Conservation (phyloP, 139 green algal species). For the Eudorina sp. region DNA sequence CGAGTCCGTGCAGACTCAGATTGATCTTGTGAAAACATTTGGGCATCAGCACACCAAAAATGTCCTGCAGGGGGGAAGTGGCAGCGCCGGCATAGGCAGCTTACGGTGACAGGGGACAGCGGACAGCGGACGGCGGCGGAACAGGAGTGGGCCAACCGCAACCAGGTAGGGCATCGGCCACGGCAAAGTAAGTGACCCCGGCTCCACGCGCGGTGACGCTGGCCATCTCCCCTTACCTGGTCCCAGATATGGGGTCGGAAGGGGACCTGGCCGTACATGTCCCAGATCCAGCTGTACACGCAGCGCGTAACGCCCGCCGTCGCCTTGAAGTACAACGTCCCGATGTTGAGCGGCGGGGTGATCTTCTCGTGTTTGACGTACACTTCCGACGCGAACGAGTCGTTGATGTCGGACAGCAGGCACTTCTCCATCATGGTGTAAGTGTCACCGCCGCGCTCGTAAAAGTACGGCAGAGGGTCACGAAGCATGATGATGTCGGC, state of each 20-base stretch:
- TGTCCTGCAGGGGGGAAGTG: slow-evolving; percentile 12
- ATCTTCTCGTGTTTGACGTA: not conserved
- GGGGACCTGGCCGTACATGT: slow-evolving; percentile 30
- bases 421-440: slow-evolving; percentile 36
- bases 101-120: too few relatives aligned
- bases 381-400: not conserved
- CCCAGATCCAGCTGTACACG: slow-evolving; percentile 41
- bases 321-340: slow-evolving; percentile 48
- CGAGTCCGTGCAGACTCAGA: slow-evolving; percentile 6
- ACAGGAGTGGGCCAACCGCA: too few relatives aligned
- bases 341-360: slow-evolving; percentile 32
- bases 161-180: too few relatives aligned
- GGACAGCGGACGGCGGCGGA: too few relatives aligned
- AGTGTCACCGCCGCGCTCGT: not conserved
- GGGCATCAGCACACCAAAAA: slow-evolving; percentile 18
- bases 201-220: too few relatives aligned
- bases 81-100: too few relatives aligned
- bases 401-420: not conserved
- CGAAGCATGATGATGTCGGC: slow-evolving; percentile 29
- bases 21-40: not conserved
- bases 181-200: too few relatives aligned
- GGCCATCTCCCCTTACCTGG: not conserved
- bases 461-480: slow-evolving; percentile 40
- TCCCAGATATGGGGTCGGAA: slow-evolving; percentile 26
- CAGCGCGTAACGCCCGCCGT: slow-evolving; percentile 25